Conservation (phyloP, 164 flowering plant species). For the Aristolochia californica region DNA sequence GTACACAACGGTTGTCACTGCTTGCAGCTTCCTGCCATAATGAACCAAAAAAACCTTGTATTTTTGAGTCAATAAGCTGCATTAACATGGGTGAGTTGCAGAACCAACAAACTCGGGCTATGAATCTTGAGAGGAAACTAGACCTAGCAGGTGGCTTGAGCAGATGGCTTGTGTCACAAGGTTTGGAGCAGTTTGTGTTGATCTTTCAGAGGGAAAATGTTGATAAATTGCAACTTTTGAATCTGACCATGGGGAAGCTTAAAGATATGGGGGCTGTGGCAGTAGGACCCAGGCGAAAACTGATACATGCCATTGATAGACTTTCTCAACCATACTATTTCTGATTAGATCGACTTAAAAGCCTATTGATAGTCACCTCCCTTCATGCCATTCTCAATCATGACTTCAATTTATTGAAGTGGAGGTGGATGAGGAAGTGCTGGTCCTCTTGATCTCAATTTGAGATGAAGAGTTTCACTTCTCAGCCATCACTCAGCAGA, state of each 20-base stretch:
- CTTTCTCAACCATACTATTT: conserved; percentile 52
- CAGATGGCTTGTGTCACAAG: conserved; percentile 67
- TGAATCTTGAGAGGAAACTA: conserved; percentile 63
- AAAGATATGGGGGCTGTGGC: conserved; percentile 84
- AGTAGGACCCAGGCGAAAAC: conserved; percentile 89
- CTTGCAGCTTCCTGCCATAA: neutral
- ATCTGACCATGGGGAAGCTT: conserved; percentile 73
- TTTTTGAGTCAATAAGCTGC: conserved; percentile 11
- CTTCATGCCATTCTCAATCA: neutral
- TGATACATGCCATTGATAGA: conserved; percentile 83
- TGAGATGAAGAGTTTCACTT: too few species aligned
- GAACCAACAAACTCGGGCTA: conserved; percentile 39
- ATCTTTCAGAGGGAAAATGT: conserved; percentile 40
- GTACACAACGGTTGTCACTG: neutral
- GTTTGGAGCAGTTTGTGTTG: conserved; percentile 52
- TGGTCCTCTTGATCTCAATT: too few species aligned
- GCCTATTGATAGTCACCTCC: too few species aligned
- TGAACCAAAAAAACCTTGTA: neutral
- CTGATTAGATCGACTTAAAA: neutral
- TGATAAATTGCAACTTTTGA: conserved; percentile 50
- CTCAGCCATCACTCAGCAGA: too few species aligned
- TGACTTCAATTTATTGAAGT: neutral
- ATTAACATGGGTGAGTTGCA: conserved; percentile 20
- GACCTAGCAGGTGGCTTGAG: conserved; percentile 69
- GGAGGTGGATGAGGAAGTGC: too few species aligned